These are phyloP conservation scores for Hypoxylon fragiforme DNA, from an alignment of 495 filamentous ascomycete genomes.

Conservation along the genomic window DNA sequence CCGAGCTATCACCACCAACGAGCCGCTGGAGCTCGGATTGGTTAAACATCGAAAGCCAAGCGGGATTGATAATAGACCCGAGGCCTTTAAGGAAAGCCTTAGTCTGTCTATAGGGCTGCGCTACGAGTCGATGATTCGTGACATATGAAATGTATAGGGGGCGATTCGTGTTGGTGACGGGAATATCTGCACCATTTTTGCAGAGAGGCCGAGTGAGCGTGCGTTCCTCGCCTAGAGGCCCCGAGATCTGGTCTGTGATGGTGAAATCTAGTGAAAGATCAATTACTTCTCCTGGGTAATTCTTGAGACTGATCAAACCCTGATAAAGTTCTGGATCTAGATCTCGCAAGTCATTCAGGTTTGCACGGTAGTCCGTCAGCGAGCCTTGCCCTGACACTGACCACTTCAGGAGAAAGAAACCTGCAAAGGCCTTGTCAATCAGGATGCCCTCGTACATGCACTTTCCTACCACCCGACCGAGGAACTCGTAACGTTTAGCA, in stretches of 20 bases:
- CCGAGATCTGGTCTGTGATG: constrained; percentile 74
- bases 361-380: constrained; percentile 78
- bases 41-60: constrained; percentile 98
- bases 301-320: constrained; percentile 86
- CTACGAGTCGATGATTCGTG: constrained; percentile 79
- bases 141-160: constrained; percentile 93
- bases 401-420: constrained; percentile 97
- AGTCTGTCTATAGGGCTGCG: constrained; percentile 77
- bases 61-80: constrained; percentile 82
- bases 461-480: constrained; percentile 91
- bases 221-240: constrained; percentile 51
- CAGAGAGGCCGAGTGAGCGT: constrained; percentile 73
- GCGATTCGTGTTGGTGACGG: constrained; percentile 89
- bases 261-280: constrained; percentile 88
- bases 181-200: constrained; percentile 70
- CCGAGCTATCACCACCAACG: constrained; percentile 79
- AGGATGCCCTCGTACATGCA: constrained; percentile 98
- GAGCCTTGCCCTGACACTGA: constrained; percentile 64
- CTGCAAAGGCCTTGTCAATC: constrained; percentile 89
- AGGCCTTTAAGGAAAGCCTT: constrained; percentile 85
- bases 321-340: constrained; percentile 93
- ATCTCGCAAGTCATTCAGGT: constrained; percentile 89
- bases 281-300: constrained; percentile 80
- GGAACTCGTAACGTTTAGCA: constrained; percentile 82
- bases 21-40: constrained; percentile 91